Percentiles rank a stretch among this genome's conserved stretches.
These are phyloP conservation scores for Sporobolomyces phaffii DNA, from an alignment of 768 basidiomycete genomes.

Conservation along the genomic window DNA sequence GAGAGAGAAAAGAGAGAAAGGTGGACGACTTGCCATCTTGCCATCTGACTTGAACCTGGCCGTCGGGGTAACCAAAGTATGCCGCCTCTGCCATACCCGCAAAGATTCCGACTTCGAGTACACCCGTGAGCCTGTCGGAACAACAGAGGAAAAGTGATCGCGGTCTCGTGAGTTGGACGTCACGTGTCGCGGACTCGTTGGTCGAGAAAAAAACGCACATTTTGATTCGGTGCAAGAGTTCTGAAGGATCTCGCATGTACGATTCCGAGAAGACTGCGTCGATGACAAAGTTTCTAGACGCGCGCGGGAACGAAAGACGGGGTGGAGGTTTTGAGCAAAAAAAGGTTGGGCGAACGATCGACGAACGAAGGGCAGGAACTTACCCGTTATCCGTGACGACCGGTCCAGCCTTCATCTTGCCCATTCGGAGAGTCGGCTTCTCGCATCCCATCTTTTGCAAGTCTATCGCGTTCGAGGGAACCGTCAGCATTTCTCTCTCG, in stretches of 20 bases:
- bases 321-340: too few relatives aligned
- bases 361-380: too few relatives aligned
- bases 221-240: slow-evolving; percentile 78
- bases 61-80: slow-evolving; percentile 60
- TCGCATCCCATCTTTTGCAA: slow-evolving; percentile 44
- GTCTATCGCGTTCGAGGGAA: slow-evolving; percentile 48
- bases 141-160: background rate
- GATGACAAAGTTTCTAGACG: slow-evolving; percentile 74
- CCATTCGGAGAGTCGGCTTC: slow-evolving; percentile 81
- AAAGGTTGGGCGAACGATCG: too few relatives aligned
- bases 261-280: slow-evolving; percentile 82
- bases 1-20: background rate
- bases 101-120: slow-evolving; percentile 98
- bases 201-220: slow-evolving; percentile 30
- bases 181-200: too few relatives aligned
- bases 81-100: slow-evolving; percentile 85
- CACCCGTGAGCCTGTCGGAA: slow-evolving; percentile 71
- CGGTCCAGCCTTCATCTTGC: slow-evolving; percentile 77
- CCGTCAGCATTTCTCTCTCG: too few relatives aligned
- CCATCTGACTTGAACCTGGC: slow-evolving; percentile 31
- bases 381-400: slow-evolving; percentile 88
- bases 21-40: slow-evolving; percentile 24
- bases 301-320: background rate
- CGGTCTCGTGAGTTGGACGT: too few relatives aligned
- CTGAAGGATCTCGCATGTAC: slow-evolving; percentile 51